These are phyloP conservation scores for Xylaria sp. DNA, from an alignment of 2,329 filamentous ascomycete genomes.

Conservation along the genomic window DNA sequence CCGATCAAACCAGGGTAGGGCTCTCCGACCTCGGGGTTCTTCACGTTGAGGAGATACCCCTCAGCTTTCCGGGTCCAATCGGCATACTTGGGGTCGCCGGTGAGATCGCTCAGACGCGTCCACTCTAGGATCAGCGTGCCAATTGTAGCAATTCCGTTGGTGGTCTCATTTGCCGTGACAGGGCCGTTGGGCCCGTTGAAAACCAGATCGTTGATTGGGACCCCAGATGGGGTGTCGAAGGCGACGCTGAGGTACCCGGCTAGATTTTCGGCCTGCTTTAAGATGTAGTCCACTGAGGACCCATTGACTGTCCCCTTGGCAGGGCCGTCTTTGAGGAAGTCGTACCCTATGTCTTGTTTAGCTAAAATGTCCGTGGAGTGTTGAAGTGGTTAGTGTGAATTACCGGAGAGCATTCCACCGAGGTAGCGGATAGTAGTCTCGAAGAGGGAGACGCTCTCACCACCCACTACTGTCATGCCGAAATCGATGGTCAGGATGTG, in stretches of 20 bases:
- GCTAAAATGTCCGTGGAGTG: conserved; percentile 25
- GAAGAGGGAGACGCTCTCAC: conserved; percentile 74
- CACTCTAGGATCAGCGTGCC: conserved; percentile 87
- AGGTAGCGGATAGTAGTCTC: conserved; percentile 93
- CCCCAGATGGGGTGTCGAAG: conserved; percentile 79
- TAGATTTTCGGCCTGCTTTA: conserved; percentile 74
- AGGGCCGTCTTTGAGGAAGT: conserved; percentile 74
- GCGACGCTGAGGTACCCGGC: conserved; percentile 80
- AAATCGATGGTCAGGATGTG: conserved; percentile 80
- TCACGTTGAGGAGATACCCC: conserved; percentile 74
- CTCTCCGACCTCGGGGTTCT: conserved; percentile 67
- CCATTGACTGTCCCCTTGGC: conserved; percentile 61
- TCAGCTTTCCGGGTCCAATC: conserved; percentile 74
- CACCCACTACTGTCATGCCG: conserved; percentile 63
- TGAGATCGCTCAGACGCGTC: conserved; percentile 81
- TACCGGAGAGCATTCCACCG: conserved; percentile 80
- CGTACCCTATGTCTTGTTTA: conserved; percentile 62
- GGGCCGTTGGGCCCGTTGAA: conserved; percentile 48
- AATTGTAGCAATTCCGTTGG: conserved; percentile 79
- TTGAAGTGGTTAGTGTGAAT: conserved; percentile 18
- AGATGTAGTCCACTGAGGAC: conserved; percentile 66
- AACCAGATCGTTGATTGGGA: conserved; percentile 76
- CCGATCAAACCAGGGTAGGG: conserved; percentile 84
- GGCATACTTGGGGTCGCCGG: conserved; percentile 73
- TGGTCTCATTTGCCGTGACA: conserved; percentile 50